A percentile compares a stretch with the other conserved stretches of the same genome.
Conservation (phyloP, 108 stramenopile genomes). For the Bacterosira constricta region DNA sequence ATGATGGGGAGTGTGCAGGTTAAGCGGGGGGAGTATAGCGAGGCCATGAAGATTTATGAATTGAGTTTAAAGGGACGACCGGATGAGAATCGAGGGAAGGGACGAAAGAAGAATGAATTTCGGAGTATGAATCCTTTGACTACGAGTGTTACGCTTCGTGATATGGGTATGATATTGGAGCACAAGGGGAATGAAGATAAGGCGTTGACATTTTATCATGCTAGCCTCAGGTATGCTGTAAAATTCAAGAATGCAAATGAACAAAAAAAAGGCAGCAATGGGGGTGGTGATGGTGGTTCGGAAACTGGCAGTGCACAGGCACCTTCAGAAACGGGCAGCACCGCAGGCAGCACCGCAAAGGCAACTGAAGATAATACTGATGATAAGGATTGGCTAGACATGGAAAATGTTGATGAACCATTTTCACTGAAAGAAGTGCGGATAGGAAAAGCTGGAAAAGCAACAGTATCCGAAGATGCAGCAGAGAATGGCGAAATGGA, state of each 20-base stretch:
- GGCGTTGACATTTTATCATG: conserved; percentile 78
- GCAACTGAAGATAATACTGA: background rate
- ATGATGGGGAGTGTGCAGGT: conserved; percentile 84
- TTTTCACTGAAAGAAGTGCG: conserved; percentile 48
- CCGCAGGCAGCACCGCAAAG: background rate
- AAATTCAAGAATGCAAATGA: conserved; percentile 1
- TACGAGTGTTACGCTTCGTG: conserved; percentile 75
- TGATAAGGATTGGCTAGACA: conserved; percentile 9
- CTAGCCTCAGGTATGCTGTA: conserved; percentile 75
- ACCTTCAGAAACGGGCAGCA: background rate
- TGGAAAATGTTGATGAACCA: conserved; percentile 21
- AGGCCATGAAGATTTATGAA: conserved; percentile 84
- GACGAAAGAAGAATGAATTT: conserved; percentile 10
- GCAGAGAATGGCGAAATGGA: conserved; percentile 67
- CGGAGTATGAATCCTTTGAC: conserved; percentile 41
- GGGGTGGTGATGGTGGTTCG: background rate
- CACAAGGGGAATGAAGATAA: conserved; percentile 64
- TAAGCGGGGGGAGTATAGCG: conserved; percentile 70
- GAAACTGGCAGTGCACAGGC: background rate
- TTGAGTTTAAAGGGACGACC: conserved; percentile 62
- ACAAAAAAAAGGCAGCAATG: background rate
- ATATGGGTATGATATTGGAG: conserved; percentile 87
- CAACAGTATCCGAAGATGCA: background rate
- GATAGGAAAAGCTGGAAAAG: conserved; percentile 34
- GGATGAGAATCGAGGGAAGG: conserved; percentile 27